These are phyloP conservation scores for Syzygium grande DNA, from an alignment of 345 rosid genomes.

Conservation along the genomic window DNA sequence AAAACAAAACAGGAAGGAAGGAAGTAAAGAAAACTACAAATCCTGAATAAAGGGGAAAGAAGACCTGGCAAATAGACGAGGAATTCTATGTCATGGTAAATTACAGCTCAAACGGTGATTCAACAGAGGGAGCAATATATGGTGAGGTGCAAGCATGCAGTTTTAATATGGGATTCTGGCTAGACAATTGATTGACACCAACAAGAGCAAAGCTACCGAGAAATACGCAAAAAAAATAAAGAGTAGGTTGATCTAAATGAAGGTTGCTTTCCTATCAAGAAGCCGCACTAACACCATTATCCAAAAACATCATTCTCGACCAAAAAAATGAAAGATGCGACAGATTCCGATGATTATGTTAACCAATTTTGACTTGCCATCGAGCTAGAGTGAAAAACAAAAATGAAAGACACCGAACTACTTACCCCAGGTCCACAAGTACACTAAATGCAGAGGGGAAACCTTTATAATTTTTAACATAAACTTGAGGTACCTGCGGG, in stretches of 20 bases:
- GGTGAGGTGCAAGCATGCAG: background rate
- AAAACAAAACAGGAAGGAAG: background rate
- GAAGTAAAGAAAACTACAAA: background rate
- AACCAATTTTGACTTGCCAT: background rate
- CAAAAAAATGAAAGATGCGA: background rate
- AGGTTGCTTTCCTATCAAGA: background rate
- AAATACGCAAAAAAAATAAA: background rate
- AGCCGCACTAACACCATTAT: background rate
- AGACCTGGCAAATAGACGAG: background rate
- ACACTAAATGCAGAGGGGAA: background rate
- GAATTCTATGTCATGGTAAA: background rate
- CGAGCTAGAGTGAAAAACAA: background rate
- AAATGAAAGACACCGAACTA: background rate
- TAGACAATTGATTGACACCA: background rate
- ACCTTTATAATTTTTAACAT: background rate
- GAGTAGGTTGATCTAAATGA: background rate
- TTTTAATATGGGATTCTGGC: background rate
- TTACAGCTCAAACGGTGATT: background rate
- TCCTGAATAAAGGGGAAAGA: background rate
- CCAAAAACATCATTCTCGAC: background rate
- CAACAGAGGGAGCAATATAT: background rate
- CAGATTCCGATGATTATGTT: background rate
- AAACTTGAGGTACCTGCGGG: slow-evolving; percentile 57
- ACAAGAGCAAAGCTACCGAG: background rate
- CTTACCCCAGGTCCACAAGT: background rate